These are phyloP conservation scores for Pelargonium myrrhifolium DNA, from an alignment of 441 rosid genomes.

Conservation along the genomic window DNA sequence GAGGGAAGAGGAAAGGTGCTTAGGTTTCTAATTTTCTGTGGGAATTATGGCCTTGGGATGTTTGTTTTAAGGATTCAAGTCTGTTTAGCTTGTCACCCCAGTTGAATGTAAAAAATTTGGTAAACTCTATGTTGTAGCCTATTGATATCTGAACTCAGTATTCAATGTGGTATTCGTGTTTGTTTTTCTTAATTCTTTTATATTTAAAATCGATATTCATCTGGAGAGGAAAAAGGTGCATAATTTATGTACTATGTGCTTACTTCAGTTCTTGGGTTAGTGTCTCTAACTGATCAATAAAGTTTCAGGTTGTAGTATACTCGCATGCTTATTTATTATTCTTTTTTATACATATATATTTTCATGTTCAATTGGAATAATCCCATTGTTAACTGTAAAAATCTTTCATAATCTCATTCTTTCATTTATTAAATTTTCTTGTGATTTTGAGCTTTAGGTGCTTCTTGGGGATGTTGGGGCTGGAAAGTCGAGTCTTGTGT, in stretches of 20 bases:
- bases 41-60: background rate
- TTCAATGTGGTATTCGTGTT: background rate
- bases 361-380: background rate
- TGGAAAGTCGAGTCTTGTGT: conserved; percentile 90
- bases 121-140: no score
- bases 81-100: no score
- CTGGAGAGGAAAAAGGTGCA: no score
- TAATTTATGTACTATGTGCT: background rate
- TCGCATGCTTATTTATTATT: background rate
- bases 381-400: background rate
- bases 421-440: background rate
- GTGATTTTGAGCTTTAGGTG: conserved; percentile 39
- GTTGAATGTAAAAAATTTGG: no score
- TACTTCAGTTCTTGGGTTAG: background rate
- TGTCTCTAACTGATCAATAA: background rate
- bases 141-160: background rate
- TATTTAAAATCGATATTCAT: background rate
- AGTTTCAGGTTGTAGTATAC: background rate
- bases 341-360: background rate
- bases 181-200: background rate
- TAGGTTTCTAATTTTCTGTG: background rate
- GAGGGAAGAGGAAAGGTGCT: no score
- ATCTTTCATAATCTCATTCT: background rate
- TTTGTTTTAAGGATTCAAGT: background rate
- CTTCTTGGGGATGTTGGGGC: conserved; percentile 98